Evolutionary conservation across 768 basidiomycete genomes (phyloP), one percentile per base, ranked within the genome.

Genomic region (Mycena albidolilacea): DNA sequence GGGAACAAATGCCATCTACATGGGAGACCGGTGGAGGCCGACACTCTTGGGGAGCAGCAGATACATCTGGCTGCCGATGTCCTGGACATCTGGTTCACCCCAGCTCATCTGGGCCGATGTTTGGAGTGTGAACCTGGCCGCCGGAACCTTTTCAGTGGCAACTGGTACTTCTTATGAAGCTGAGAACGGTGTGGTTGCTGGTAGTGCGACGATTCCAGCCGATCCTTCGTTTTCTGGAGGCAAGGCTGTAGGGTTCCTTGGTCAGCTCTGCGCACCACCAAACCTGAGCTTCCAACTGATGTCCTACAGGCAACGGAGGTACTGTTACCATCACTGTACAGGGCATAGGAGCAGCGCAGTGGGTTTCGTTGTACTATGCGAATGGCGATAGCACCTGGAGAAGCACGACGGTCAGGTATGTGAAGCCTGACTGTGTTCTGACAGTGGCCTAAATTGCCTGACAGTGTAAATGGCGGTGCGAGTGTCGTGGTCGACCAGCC

Each of bases 1-100:
- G 38, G 88, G 85, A 8, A 80, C 80, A 63, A 80, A 81, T 65
- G 86, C 84, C 2, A 85, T 92, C 64, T 92, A 91, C 75, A 90
- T 91, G 88, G 90, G 90, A 54, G 90, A 92, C 78, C 87, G 90
- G 62, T 92, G 90, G 90, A 80, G 88, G 15, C 85, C 89, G 21
- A 78, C 80, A 44, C 76, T 89, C 21, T 83, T 91, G 6, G 90
- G 90, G 15, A 88, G 86, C 75, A 90, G 89, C 76, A 80, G 84
- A 60, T 91, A 91, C 79, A 87, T 91, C 60, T 92, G 90, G 90
- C 87, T 87, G 70, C 90, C 90, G 7, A 78, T 92, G 67, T 84
- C 84, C 54, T 91, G 89, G 87, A 83, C 84, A 7, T 82, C 84
- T n/a, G 89, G 90, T 9, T 73, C 77, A n/a, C 90, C 90, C 30